Base-by-base conservation (phyloP, 139 green algal species). In the Trebouxia sp. region DNA sequence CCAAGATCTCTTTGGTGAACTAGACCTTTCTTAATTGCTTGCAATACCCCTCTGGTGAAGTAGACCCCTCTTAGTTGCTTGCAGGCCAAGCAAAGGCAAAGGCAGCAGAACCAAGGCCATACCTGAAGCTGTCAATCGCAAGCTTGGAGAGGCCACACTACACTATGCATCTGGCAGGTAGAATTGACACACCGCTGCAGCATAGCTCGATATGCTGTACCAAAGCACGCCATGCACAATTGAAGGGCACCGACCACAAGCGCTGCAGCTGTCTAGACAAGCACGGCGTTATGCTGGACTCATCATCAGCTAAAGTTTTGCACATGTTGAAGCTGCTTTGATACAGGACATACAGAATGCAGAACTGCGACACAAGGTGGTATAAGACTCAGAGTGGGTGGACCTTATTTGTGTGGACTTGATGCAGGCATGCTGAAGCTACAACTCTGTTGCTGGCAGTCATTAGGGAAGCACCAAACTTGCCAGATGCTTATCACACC, bases 81-180 rank as follows among this genome's bases (percentile, higher is more conserved):
- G 32, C 56, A 67, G 74, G 32, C 56, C 28, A 39, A 53, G 37
- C 35, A 56, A 78, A 15, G 75, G 62, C n/a, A 51, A 62, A 67
- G 65, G 55, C 10, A 78, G 47, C 32, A 53, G 81, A 28, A 72
- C 24, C 10, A 70, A 50, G 30, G 56, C 89, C 12, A 47, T 97
- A 32, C 86, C 93, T 4, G 91, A 95, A 65, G 88, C 90, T 28
- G 88, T 92, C 37, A 81, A 80, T 4, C 66, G 87, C 11, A 90
- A 90, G 82, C 83, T 97, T 75, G 94, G 92, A 1, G 85, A 98
- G 47, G 94, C 93, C n/a, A 98, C 95, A 81, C 83, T 98, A 53
- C 74, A 93, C 78, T 98, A 97, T 66, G 94, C 94, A 39, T 87
- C 28, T 24, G 80, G 75, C 75, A 83, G 77, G 80, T 90, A 69